Base-by-base conservation (phyloP, 805 yeast genomes). In the Barnettozyma sucrosica region DNA sequence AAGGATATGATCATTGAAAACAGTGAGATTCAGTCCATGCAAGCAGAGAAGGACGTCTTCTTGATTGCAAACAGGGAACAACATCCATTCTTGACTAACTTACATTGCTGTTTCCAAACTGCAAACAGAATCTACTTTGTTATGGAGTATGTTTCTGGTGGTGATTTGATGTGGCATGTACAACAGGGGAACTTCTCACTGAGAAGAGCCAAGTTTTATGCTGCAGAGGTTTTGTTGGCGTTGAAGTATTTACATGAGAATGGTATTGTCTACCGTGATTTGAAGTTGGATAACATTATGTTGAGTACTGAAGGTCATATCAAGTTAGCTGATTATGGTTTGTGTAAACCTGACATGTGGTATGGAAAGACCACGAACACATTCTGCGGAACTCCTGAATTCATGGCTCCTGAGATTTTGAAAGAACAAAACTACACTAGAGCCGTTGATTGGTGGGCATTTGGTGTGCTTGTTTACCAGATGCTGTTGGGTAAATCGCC, bases 361-460 rank as follows among this genome's bases (percentile, higher is more conserved):
- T 73, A 71, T 63, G 89, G 89, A 11, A 80, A 77, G 56, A 88
- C 90, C 18, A 93, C 97, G 0, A 83, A 88, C 5, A 93, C 99
- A 0, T 93, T 92, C 71, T 93, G 99, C 72, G 99, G 99, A 57
- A 93, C 99, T 3, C 99, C 99, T 0, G 99, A 93, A 66, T 87
- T 93, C 57, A 93, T 93, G 96, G 99, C 99, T 1, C 99, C 99
- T 0, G 99, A 93, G 67, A 92, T 93, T 55, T 74, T 93, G 61
- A 83, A 88, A 54, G 98, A 93, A 46, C 95, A 90, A 66, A 85
- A 83, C 50, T 93, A 93, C 61, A 93, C 89, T 45, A 81, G 95
- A 61, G 85, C 93, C 36, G 99, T 93, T 46, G 99, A 93, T 68
- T 93, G 99, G 99, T 93, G 99, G 99, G 98, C 99, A 1, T 89